phyloP scores from a whole-genome alignment of 1,139 yeast genomes.

The Magnusiomyces fungicola region DNA sequence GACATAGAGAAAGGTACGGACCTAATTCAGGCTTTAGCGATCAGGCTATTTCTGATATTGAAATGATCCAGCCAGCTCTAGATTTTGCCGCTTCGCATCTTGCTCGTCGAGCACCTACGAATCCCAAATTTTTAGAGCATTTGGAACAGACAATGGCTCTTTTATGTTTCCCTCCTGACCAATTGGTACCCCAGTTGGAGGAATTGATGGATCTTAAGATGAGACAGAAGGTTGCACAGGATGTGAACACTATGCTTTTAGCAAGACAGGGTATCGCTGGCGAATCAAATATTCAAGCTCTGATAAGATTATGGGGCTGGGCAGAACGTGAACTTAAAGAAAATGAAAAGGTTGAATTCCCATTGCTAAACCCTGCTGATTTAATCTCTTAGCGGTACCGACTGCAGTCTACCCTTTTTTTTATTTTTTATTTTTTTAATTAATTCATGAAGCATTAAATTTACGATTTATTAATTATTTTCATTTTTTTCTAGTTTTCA shows the following conservation, averaged over 20 bases:
- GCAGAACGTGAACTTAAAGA: conserved; percentile 25
- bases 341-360: conserved; percentile 20
- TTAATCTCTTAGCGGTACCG: too few relatives aligned
- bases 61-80: conserved; percentile 28
- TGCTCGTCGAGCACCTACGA: conserved; percentile 32
- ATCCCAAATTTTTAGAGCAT: conserved; percentile 29
- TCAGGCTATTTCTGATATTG: conserved; percentile 10
- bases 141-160: conserved; percentile 38
- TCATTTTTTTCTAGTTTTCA: too few relatives aligned
- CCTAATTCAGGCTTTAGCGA: neutral
- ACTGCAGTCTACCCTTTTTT: too few relatives aligned
- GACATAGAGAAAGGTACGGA: neutral
- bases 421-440: too few relatives aligned
- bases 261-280: conserved; percentile 30
- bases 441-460: too few relatives aligned
- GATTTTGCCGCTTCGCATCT: conserved; percentile 35
- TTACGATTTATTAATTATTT: too few relatives aligned
- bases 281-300: conserved; percentile 30
- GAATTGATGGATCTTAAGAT: conserved; percentile 31
- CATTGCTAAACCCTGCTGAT: conserved; percentile 1
- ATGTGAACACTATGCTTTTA: conserved; percentile 34
- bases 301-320: conserved; percentile 33
- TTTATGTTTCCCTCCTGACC: conserved; percentile 34
- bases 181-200: conserved; percentile 27
- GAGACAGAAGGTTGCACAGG: conserved; percentile 32